Percentiles rank a stretch among this genome's conserved stretches.
These are phyloP conservation scores for Hypoxylon subgilvum DNA, from an alignment of 495 filamentous ascomycete species.

Conservation along the genomic window DNA sequence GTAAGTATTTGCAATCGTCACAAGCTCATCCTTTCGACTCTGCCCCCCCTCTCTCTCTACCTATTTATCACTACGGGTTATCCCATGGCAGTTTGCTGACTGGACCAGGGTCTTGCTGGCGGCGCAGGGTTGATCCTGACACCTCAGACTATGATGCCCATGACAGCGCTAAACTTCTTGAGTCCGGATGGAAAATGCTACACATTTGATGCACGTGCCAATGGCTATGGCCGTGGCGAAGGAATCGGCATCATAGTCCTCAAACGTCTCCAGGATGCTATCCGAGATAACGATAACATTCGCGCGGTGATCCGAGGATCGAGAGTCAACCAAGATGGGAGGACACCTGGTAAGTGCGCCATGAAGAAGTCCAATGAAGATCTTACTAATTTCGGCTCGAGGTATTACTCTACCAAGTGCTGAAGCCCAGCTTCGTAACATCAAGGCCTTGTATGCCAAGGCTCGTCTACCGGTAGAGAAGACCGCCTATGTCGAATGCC, in stretches of 20 bases:
- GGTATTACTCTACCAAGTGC: conserved; percentile 40
- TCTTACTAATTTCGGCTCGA: conserved; percentile 14
- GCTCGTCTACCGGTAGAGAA: conserved; percentile 52
- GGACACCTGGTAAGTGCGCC: conserved; percentile 36
- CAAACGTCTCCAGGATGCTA: conserved; percentile 63
- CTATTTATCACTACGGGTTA: neutral
- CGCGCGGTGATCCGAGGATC: conserved; percentile 66
- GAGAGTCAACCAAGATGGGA: conserved; percentile 64
- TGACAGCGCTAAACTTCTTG: conserved; percentile 36
- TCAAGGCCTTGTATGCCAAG: conserved; percentile 50
- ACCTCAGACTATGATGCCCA: conserved; percentile 41
- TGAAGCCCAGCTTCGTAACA: conserved; percentile 57
- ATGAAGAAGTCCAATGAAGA: neutral
- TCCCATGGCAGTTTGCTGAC: neutral
- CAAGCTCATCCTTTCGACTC: neutral
- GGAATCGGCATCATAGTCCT: conserved; percentile 57
- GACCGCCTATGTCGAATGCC: conserved; percentile 58
- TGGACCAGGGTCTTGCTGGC: conserved; percentile 39
- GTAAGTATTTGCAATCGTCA: conserved; percentile 15
- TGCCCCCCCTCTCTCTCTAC: too few relatives aligned
- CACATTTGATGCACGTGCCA: conserved; percentile 57
- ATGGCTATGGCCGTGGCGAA: conserved; percentile 71
- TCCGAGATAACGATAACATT: conserved; percentile 59
- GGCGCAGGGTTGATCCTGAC: conserved; percentile 41
- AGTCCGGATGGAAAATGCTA: conserved; percentile 48